These are phyloP conservation scores for Taxillus chinensis DNA, from an alignment of 164 flowering plant species.

Conservation along the genomic window DNA sequence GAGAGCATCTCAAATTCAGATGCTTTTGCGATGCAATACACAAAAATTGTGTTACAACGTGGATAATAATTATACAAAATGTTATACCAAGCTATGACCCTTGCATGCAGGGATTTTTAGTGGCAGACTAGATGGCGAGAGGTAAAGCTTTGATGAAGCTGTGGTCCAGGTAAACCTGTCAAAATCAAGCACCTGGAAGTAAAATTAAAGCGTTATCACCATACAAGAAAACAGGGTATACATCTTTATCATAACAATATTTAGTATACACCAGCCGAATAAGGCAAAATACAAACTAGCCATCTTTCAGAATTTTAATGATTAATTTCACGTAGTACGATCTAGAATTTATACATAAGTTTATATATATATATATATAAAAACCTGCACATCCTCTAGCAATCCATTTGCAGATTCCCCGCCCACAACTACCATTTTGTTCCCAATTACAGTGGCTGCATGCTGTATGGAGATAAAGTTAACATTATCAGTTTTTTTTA, in stretches of 20 bases:
- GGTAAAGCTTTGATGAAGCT: constrained; percentile 73
- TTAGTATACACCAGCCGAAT: neutral
- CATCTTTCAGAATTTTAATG: no score
- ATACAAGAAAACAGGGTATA: neutral
- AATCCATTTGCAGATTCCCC: constrained; percentile 80
- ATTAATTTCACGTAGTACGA: no score
- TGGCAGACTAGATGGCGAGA: constrained; percentile 83
- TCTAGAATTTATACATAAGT: no score
- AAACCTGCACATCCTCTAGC: constrained; percentile 95
- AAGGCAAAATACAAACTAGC: no score
- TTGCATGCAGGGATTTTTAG: constrained; percentile 90
- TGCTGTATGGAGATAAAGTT: constrained; percentile 39
- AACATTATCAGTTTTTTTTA: neutral
- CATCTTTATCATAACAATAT: neutral
- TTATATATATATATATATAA: neutral
- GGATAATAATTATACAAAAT: neutral
- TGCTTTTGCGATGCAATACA: neutral
- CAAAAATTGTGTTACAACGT: neutral
- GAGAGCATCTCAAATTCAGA: neutral
- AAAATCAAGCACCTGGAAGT: constrained; percentile 75
- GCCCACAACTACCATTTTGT: constrained; percentile 97
- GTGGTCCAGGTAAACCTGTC: constrained; percentile 68
- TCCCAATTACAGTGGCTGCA: constrained; percentile 90
- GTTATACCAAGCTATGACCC: constrained; percentile 81
- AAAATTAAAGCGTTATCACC: constrained; percentile 1